phyloP scores from a whole-genome alignment of 495 filamentous ascomycete species.

The Oleoguttula mirabilis region DNA sequence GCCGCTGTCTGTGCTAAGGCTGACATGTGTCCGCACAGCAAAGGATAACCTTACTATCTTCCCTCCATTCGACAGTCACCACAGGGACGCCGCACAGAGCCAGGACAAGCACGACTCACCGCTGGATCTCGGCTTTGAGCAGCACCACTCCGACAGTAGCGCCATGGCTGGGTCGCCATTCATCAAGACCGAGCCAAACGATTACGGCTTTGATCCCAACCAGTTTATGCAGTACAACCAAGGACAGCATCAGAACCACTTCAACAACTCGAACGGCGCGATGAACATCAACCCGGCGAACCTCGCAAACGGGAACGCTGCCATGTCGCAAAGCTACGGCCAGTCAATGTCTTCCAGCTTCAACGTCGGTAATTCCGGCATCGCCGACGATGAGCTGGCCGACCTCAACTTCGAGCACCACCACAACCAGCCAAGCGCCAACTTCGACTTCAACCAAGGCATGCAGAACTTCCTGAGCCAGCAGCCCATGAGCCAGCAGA shows the following conservation, averaged over 20 bases:
- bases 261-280: slow-evolving; percentile 47
- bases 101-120: slow-evolving; percentile 24
- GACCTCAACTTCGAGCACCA: slow-evolving; percentile 31
- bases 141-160: no score
- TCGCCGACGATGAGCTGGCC: slow-evolving; percentile 53
- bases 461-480: slow-evolving; percentile 41
- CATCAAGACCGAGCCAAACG: slow-evolving; percentile 70
- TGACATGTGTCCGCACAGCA: slow-evolving; percentile 5
- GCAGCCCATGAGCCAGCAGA: slow-evolving; percentile 30
- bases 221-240: slow-evolving; percentile 50
- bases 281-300: slow-evolving; percentile 76
- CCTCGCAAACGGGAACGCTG: slow-evolving; percentile 38
- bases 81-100: slow-evolving; percentile 19
- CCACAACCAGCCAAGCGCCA: slow-evolving; percentile 7
- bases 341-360: slow-evolving; percentile 23
- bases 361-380: slow-evolving; percentile 38
- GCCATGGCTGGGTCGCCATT: no score
- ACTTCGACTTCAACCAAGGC: slow-evolving; percentile 35
- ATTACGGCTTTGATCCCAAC: slow-evolving; percentile 44
- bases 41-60: slow-evolving; percentile 4
- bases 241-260: slow-evolving; percentile 52
- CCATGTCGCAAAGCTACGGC: slow-evolving; percentile 23
- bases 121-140: slow-evolving; percentile 26
- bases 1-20: background rate
- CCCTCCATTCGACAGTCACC: slow-evolving; percentile 17